Evolutionary conservation across 108 stramenopile species (phyloP).

Genomic region (Poteriospumella lacustris): DNA sequence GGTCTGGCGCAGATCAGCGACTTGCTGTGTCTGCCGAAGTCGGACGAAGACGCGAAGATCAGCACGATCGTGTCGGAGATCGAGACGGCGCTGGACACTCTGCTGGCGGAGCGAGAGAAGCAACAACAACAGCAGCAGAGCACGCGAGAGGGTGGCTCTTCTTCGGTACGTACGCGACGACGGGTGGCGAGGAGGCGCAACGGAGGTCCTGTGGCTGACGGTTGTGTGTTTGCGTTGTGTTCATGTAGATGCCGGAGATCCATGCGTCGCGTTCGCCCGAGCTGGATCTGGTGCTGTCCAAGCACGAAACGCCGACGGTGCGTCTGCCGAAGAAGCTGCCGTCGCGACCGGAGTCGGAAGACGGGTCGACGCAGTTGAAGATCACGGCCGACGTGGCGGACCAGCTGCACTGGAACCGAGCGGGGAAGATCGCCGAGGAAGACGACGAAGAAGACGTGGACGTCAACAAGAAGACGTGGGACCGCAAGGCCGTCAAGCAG

Average conservation of each 20-base stretch:
- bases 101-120: constrained; percentile 40
- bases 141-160: neutral
- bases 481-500: no score
- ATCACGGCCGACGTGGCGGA: no score
- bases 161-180: neutral
- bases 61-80: constrained; percentile 32
- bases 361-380: neutral
- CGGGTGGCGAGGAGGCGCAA: no score
- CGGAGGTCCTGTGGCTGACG: no score
- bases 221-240: no score
- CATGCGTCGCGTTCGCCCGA: constrained; percentile 13
- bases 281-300: constrained; percentile 8
- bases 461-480: no score
- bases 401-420: no score
- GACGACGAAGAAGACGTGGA: no score
- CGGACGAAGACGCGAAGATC: constrained; percentile 29
- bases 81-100: constrained; percentile 34
- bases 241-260: neutral
- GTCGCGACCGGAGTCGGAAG: neutral
- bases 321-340: neutral
- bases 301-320: constrained; percentile 15
- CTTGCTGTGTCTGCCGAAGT: constrained; percentile 30
- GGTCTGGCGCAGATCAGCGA: constrained; percentile 29
- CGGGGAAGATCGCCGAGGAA: no score
- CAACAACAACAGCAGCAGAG: constrained; percentile 1